Base-by-base conservation (phyloP, 257 asterid species). In the Solanum peruvianum region DNA sequence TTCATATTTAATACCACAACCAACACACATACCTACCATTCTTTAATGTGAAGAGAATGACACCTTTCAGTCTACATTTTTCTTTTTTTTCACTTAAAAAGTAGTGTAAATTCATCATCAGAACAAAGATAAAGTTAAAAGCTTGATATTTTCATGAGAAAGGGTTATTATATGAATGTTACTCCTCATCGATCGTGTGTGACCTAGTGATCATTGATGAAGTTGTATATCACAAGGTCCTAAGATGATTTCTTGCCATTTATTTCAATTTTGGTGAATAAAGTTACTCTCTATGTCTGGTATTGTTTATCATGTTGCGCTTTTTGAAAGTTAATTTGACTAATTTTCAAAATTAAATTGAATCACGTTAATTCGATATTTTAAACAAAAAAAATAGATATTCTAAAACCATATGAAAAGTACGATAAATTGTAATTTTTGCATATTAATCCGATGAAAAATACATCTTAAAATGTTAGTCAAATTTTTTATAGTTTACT, bases 11-110 rank as follows among this genome's bases (percentile, higher is more conserved):
- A 85, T 89, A 82, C 83, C 76, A 41, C 83, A 39, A 56, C 81
- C 42, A 72, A 47, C 23, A 44, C 66, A 25, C 66, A 62, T 80
- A 80, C 27, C 84, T 80, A 80, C 81, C 29, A n/a, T 85, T 41
- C 81, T 42, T 85, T 85, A 85, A 66, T 66, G 77, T 47, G 41
- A 52, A 52, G 87, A 85, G 82, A 67, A 72, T 33, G 82, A 85
- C 87, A 72, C 66, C 14, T 5, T 25, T 69, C 82, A 42, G 23
- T 37, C 27, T 52, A 1, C 4, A 31, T 7, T 47, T 35, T 29
- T 15, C 21, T 16, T 39, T 33, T 37, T 84, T 41, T 31, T 39
- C 76, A 14, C 2, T n/a, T 62, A 6, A 25, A 52, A 25, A n/a
- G 16, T 78, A 25, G 66, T 78, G 84, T 78, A 16, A 27, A 2